phyloP scores from a whole-genome alignment of 2,329 filamentous ascomycete genomes.

The Ophiobolus disseminans region DNA sequence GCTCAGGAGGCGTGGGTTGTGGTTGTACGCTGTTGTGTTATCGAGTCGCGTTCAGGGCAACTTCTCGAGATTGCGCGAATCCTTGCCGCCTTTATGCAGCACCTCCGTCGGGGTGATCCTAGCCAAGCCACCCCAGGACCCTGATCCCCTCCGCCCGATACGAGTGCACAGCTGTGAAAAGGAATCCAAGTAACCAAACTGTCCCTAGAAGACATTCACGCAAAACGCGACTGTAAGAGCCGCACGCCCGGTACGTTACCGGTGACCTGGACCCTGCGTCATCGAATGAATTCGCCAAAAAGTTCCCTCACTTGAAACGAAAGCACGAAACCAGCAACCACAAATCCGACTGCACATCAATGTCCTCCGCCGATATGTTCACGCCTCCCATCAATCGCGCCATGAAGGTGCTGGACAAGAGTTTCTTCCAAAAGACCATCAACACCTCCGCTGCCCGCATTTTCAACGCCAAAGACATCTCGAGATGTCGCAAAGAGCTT shows the following conservation, averaged over 20 bases:
- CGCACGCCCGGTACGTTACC: not conserved
- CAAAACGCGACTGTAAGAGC: too few relatives aligned
- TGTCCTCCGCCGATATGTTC: slow-evolving; percentile 63
- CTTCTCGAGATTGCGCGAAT: slow-evolving; percentile 37
- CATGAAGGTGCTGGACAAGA: slow-evolving; percentile 80
- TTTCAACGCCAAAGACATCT: slow-evolving; percentile 76
- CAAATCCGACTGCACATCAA: slow-evolving; percentile 19
- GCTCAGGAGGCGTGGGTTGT: slow-evolving; percentile 34
- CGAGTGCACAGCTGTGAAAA: not conserved
- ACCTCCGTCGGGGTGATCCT: slow-evolving; percentile 7
- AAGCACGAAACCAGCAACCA: slow-evolving; percentile 8
- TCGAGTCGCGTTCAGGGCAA: slow-evolving; percentile 28
- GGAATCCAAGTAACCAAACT: too few relatives aligned
- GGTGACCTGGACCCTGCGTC: slow-evolving; percentile 19
- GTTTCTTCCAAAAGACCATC: slow-evolving; percentile 79
- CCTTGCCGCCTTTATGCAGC: slow-evolving; percentile 25
- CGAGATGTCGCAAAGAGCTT: slow-evolving; percentile 71
- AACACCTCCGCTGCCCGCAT: slow-evolving; percentile 80
- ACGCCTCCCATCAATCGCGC: slow-evolving; percentile 81
- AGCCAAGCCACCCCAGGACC: slow-evolving; percentile 8
- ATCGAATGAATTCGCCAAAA: slow-evolving; percentile 10
- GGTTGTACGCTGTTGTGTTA: slow-evolving; percentile 23
- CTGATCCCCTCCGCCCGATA: slow-evolving; percentile 1
- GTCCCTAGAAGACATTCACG: too few relatives aligned
- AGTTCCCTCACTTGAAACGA: slow-evolving; percentile 1